These are phyloP conservation scores for Botryotinia globosa DNA, from an alignment of 2,329 filamentous ascomycete species.

Conservation along the genomic window DNA sequence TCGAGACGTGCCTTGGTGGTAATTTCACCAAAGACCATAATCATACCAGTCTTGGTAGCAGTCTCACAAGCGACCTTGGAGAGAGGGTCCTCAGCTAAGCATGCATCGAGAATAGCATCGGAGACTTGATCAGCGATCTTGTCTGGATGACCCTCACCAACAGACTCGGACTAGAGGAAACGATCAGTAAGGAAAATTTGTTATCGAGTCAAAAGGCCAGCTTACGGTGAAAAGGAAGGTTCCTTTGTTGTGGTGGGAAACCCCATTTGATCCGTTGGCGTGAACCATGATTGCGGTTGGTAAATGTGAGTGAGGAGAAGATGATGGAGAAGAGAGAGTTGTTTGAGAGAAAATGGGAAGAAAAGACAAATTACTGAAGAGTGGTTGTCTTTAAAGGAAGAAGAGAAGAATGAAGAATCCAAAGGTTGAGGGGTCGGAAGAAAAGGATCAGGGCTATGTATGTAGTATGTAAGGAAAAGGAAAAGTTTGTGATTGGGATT, in stretches of 20 bases:
- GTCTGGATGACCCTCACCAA: constrained; percentile 88
- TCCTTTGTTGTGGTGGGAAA: constrained; percentile 56
- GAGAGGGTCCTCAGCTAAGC: constrained; percentile 87
- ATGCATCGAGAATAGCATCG: constrained; percentile 97
- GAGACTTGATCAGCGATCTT: constrained; percentile 99
- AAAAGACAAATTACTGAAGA: constrained; percentile 42
- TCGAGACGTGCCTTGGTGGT: constrained; percentile 93
- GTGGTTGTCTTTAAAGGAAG: constrained; percentile 53
- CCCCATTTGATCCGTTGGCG: constrained; percentile 35
- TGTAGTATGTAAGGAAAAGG: constrained; percentile 14
- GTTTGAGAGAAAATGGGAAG: constrained; percentile 44
- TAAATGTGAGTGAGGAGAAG: constrained; percentile 64
- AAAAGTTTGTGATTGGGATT: constrained; percentile 17
- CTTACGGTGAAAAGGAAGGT: constrained; percentile 81
- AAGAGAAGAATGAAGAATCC: constrained; percentile 41
- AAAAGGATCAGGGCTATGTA: background rate
- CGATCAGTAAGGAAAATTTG: constrained; percentile 23
- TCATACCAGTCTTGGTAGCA: constrained; percentile 98
- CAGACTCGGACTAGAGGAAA: constrained; percentile 67
- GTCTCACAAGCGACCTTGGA: constrained; percentile 99
- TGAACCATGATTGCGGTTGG: constrained; percentile 58
- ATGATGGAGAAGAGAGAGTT: constrained; percentile 46
- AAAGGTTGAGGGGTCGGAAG: constrained; percentile 35
- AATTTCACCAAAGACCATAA: constrained; percentile 99
- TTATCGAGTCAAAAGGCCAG: constrained; percentile 18